Evolutionary conservation across 202 grass and related monocot genomes (phyloP).

Genomic region (Brachypodium distachyon): DNA sequence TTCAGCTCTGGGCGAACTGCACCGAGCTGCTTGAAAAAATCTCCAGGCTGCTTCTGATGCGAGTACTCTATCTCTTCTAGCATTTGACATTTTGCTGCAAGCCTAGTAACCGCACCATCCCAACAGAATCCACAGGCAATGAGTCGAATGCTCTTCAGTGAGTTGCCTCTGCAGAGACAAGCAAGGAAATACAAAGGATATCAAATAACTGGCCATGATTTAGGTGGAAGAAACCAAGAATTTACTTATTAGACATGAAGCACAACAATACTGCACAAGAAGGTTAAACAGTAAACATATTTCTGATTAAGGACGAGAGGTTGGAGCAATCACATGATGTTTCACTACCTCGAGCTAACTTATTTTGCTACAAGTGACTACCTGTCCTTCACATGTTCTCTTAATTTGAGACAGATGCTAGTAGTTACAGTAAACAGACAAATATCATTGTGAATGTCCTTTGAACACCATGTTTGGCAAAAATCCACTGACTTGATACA

Average conservation of each 20-base stretch:
- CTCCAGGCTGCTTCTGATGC: not conserved
- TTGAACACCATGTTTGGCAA: too few relatives aligned
- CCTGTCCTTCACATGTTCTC: too few relatives aligned
- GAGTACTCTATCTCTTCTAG: constrained; percentile 16
- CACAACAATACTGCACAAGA: too few relatives aligned
- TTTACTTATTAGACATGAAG: too few relatives aligned
- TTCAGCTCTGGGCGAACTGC: not conserved
- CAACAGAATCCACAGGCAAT: not conserved
- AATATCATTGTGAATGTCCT: not conserved
- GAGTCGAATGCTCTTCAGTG: not conserved
- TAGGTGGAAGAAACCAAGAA: not conserved
- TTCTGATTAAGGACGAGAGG: too few relatives aligned
- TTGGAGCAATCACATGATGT: too few relatives aligned
- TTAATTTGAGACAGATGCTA: not conserved
- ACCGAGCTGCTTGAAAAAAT: not conserved
- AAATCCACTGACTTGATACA: too few relatives aligned
- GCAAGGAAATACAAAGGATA: not conserved
- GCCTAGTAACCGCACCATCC: not conserved
- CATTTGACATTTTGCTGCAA: not conserved
- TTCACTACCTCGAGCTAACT: too few relatives aligned
- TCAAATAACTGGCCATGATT: too few relatives aligned
- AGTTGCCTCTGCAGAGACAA: not conserved
- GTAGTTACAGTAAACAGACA: not conserved
- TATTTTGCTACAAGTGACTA: too few relatives aligned
- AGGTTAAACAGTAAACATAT: too few relatives aligned